Conservation (phyloP, 345 rosid genomes). For the Abelmoschus esculentus region DNA sequence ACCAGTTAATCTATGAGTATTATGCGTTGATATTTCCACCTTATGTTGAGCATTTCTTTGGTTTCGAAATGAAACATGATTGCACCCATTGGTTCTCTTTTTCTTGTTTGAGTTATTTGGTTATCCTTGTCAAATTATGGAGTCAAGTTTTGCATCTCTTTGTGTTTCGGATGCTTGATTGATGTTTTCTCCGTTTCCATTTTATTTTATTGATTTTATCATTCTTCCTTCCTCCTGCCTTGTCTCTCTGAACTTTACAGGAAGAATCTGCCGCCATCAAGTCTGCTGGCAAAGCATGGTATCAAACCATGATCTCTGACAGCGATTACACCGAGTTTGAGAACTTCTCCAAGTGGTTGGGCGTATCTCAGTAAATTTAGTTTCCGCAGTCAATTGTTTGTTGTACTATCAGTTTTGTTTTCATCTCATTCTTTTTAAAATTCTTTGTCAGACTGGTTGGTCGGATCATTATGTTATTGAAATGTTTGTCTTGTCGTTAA, state of each 20-base stretch:
- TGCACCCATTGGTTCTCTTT: neutral
- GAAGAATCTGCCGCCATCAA: constrained; percentile 66
- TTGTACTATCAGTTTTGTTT: constrained; percentile 9
- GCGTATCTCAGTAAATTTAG: constrained; percentile 48
- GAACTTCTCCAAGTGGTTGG: constrained; percentile 80
- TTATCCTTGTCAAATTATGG: neutral
- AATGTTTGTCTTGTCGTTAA: neutral
- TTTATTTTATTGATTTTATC: neutral
- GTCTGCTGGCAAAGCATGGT: constrained; percentile 93
- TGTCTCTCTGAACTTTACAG: constrained; percentile 23
- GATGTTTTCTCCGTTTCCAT: neutral
- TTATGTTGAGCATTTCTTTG: neutral
- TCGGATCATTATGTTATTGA: neutral
- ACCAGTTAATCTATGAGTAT: neutral
- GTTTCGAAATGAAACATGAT: no score
- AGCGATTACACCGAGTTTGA: constrained; percentile 85
- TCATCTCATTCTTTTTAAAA: neutral
- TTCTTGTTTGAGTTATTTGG: neutral
- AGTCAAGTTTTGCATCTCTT: neutral
- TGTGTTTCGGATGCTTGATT: no score
- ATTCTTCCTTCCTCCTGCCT: neutral
- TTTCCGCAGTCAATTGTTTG: constrained; percentile 3
- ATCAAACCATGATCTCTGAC: constrained; percentile 83
- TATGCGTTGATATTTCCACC: neutral
- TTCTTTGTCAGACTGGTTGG: neutral